A percentile compares a stretch with the other conserved stretches of the same genome.
Conservation (phyloP, 257 asterid species). For the Penstemon eatonii region DNA sequence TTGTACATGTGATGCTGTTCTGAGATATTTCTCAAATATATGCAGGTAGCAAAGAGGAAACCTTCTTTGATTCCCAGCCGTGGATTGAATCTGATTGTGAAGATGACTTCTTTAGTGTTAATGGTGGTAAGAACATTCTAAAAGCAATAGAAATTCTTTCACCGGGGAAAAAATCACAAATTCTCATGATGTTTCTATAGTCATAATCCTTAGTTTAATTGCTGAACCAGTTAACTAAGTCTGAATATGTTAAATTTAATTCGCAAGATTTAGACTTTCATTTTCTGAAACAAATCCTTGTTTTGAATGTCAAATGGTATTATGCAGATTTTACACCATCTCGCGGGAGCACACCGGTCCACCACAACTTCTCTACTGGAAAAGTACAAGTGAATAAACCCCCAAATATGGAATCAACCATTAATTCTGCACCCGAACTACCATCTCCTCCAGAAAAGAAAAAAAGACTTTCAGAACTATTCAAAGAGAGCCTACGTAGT, state of each 20-base stretch:
- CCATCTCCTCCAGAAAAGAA: slow-evolving; percentile 51
- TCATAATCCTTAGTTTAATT: too few relatives aligned
- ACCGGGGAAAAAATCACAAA: too few relatives aligned
- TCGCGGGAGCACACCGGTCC: slow-evolving; percentile 67
- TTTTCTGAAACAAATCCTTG: neutral
- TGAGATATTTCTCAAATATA: slow-evolving; percentile 22
- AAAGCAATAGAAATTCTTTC: neutral
- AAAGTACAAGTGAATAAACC: slow-evolving; percentile 29
- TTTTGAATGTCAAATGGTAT: neutral
- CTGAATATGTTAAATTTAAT: neutral
- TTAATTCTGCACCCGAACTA: slow-evolving; percentile 22
- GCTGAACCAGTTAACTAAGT: neutral
- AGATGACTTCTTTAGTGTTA: slow-evolving; percentile 79
- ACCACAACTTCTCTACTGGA: slow-evolving; percentile 41
- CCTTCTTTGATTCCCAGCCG: slow-evolving; percentile 74
- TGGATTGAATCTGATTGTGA: slow-evolving; percentile 90
- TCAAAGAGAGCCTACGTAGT: slow-evolving; percentile 49
- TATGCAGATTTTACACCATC: slow-evolving; percentile 76
- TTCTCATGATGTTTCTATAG: too few relatives aligned
- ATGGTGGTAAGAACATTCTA: slow-evolving; percentile 64
- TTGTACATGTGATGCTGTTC: slow-evolving; percentile 17
- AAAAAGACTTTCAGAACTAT: slow-evolving; percentile 64
- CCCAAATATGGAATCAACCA: slow-evolving; percentile 25
- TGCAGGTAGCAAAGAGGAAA: slow-evolving; percentile 83
- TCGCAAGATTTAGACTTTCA: neutral